A percentile compares a stretch with the other conserved stretches of the same genome.
Conservation (phyloP, 352 stramenopile genomes). For the Globisporangium emineosum region DNA sequence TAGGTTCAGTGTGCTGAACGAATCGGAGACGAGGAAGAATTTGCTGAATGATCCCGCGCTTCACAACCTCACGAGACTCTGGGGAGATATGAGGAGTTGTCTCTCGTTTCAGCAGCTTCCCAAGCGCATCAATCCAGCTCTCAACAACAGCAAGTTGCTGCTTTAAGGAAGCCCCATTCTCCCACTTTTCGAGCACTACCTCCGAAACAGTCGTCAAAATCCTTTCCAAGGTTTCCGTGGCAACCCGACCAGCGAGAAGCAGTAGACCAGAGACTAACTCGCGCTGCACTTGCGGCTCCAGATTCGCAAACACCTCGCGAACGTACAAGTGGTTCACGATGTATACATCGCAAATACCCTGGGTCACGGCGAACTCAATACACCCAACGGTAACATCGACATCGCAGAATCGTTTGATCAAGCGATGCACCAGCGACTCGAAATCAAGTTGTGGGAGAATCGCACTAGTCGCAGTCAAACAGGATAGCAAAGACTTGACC, state of each 20-base stretch:
- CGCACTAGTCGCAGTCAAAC: conserved; percentile 9
- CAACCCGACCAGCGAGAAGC: conserved; percentile 6
- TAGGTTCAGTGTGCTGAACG: background rate
- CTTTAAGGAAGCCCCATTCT: background rate
- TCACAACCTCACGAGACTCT: conserved; percentile 13
- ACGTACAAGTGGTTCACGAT: conserved; percentile 21
- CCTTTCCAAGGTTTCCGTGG: background rate
- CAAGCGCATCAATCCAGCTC: conserved; percentile 13
- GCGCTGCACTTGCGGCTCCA: conserved; percentile 7
- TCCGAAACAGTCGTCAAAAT: conserved; percentile 1
- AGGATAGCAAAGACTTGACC: conserved; percentile 14
- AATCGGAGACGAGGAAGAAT: conserved; percentile 9
- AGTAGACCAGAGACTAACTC: conserved; percentile 2
- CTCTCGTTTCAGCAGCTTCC: background rate
- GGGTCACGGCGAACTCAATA: conserved; percentile 32
- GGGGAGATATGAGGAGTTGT: background rate
- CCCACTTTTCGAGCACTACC: conserved; percentile 4
- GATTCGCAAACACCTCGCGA: conserved; percentile 1
- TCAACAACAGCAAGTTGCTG: conserved; percentile 1
- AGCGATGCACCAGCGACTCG: conserved; percentile 11
- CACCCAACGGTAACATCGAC: conserved; percentile 23
- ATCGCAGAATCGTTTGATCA: conserved; percentile 15
- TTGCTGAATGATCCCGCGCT: conserved; percentile 4
- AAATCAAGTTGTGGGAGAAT: conserved; percentile 14
- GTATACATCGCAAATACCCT: conserved; percentile 36